phyloP scores from a whole-genome alignment of 805 yeast genomes.

The Wickerhamomyces bisporus region DNA sequence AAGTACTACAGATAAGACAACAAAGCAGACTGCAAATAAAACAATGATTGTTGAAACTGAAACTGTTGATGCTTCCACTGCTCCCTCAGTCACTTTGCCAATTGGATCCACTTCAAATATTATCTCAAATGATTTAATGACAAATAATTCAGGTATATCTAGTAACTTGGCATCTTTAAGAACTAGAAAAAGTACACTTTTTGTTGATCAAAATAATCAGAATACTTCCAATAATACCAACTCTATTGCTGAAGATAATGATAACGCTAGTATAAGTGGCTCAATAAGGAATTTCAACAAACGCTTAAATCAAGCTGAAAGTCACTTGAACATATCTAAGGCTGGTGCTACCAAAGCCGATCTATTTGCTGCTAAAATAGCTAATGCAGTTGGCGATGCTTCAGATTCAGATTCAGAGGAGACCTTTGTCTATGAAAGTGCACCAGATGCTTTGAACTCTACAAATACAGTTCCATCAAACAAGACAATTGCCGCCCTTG shows the following conservation, averaged over 20 bases:
- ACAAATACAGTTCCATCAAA: slow-evolving; percentile 15
- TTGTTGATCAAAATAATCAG: slow-evolving; percentile 18
- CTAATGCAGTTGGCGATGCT: slow-evolving; percentile 89
- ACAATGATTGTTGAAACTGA: slow-evolving; percentile 58
- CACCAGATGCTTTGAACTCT: slow-evolving; percentile 21
- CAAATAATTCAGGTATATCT: slow-evolving; percentile 24
- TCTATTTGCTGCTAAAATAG: slow-evolving; percentile 89
- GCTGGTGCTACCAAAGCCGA: slow-evolving; percentile 70
- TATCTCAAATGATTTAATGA: slow-evolving; percentile 12
- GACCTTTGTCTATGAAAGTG: slow-evolving; percentile 85
- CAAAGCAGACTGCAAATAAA: slow-evolving; percentile 17
- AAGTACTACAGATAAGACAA: slow-evolving; percentile 18
- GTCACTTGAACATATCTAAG: slow-evolving; percentile 14
- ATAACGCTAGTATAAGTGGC: slow-evolving; percentile 20
- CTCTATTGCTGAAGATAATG: slow-evolving; percentile 12
- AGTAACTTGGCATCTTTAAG: slow-evolving; percentile 25
- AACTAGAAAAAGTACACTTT: slow-evolving; percentile 31
- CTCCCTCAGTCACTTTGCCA: slow-evolving; percentile 23
- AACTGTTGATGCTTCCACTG: slow-evolving; percentile 44
- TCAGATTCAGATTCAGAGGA: slow-evolving; percentile 88
- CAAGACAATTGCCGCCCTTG: slow-evolving; percentile 6
- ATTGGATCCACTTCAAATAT: slow-evolving; percentile 16
- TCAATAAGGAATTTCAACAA: slow-evolving; percentile 21
- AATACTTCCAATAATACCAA: slow-evolving; percentile 9
- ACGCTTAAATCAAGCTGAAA: slow-evolving; percentile 15